Conservation (phyloP, 768 basidiomycete species). For the Tylopilus vinaceipallidus region DNA sequence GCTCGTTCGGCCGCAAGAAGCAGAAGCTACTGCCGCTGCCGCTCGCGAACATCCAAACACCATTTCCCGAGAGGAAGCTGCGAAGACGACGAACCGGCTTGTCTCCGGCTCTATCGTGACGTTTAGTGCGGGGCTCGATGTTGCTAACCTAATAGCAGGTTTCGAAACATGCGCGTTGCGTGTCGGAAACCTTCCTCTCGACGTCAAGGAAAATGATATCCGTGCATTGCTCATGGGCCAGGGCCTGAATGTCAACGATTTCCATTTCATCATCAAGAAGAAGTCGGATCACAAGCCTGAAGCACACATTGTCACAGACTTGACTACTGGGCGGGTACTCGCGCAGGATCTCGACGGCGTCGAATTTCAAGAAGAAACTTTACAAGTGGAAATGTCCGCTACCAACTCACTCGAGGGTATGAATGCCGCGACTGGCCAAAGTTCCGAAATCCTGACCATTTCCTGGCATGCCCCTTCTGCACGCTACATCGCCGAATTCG, state of each 20-base stretch:
- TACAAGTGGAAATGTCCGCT: conserved; percentile 43
- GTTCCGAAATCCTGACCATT: conserved; percentile 43
- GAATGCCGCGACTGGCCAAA: conserved; percentile 34
- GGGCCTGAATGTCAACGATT: conserved; percentile 35
- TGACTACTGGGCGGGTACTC: conserved; percentile 40
- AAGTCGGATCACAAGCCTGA: conserved; percentile 32
- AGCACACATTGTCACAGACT: conserved; percentile 43
- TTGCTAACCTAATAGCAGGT: conserved; percentile 44
- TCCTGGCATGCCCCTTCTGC: conserved; percentile 52
- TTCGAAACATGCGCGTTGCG: conserved; percentile 52
- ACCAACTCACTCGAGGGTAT: conserved; percentile 42
- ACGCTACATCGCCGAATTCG: conserved; percentile 45
- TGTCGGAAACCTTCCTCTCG: conserved; percentile 44
- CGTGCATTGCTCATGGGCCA: conserved; percentile 42
- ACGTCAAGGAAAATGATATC: conserved; percentile 41
- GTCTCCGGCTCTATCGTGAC: conserved; percentile 49
- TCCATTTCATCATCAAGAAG: conserved; percentile 36
- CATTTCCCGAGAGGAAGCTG: conserved; percentile 38
- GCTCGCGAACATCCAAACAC: conserved; percentile 12
- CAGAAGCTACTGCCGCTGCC: conserved; percentile 14
- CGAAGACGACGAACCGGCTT: conserved; percentile 40
- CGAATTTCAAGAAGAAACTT: conserved; percentile 42
- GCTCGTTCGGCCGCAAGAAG: conserved; percentile 6
- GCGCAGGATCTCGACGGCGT: conserved; percentile 46
- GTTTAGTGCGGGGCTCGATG: conserved; percentile 47